Conservation (phyloP, 306 rosid genomes). For the Cicer yamashitae region DNA sequence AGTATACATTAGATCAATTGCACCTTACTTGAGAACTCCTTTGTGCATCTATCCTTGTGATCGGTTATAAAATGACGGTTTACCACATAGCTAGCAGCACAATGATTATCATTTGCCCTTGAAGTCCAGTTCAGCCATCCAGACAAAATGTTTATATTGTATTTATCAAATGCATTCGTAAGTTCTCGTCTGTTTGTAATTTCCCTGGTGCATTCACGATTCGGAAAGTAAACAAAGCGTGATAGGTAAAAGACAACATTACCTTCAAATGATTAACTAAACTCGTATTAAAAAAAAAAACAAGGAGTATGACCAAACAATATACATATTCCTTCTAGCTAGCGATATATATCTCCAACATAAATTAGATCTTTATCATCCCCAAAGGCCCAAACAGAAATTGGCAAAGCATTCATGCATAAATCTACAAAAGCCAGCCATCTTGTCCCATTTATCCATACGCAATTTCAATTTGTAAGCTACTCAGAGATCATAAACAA, state of each 20-base stretch:
- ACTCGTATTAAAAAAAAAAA: background rate
- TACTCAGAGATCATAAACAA: constrained; percentile 4
- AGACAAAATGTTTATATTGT: constrained; percentile 35
- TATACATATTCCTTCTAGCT: constrained; percentile 3
- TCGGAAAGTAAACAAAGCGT: constrained; percentile 1
- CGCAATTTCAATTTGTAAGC: background rate
- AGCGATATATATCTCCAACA: background rate
- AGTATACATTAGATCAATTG: constrained; percentile 37
- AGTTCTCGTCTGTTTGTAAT: constrained; percentile 43
- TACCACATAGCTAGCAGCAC: constrained; percentile 42
- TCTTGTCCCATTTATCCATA: constrained; percentile 1
- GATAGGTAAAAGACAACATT: background rate
- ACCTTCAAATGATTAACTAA: constrained; percentile 1
- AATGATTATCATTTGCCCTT: constrained; percentile 38
- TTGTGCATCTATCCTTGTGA: constrained; percentile 38
- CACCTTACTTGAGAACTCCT: constrained; percentile 63
- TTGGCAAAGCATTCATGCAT: constrained; percentile 9
- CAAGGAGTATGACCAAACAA: constrained; percentile 12
- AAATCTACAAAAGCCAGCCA: constrained; percentile 25
- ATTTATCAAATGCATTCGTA: constrained; percentile 42
- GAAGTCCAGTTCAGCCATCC: constrained; percentile 35
- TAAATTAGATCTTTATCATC: constrained; percentile 21
- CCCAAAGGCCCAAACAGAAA: constrained; percentile 35
- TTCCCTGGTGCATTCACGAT: constrained; percentile 52
- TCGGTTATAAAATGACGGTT: constrained; percentile 56